phyloP scores from a whole-genome alignment of 2,329 filamentous ascomycete species.

The Fusarium cyanostomum region DNA sequence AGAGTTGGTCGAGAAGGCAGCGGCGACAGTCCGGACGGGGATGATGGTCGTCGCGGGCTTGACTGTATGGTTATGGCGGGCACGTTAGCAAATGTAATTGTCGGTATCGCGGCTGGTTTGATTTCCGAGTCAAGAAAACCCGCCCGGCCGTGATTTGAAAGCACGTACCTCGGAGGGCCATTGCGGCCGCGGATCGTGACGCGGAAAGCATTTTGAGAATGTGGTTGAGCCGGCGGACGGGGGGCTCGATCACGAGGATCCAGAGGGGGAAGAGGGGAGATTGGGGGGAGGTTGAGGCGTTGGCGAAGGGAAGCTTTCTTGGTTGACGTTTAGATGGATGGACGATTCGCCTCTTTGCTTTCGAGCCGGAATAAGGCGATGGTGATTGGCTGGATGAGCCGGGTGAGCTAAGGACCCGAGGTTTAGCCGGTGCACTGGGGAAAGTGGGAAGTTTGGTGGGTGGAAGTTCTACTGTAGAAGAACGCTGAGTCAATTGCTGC shows the following conservation, averaged over 20 bases:
- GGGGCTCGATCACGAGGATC: conserved; percentile 32
- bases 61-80: conserved; percentile 55
- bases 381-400: conserved; percentile 43
- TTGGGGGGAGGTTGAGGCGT: conserved; percentile 22
- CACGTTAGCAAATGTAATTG: conserved; percentile 13
- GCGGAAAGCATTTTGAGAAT: conserved; percentile 56
- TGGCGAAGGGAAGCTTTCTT: conserved; percentile 34
- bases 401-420: conserved; percentile 21
- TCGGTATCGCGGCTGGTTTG: conserved; percentile 12
- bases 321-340: conserved; percentile 40
- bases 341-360: conserved; percentile 45
- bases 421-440: conserved; percentile 43
- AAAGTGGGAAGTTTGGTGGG: background rate
- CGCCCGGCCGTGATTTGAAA: conserved; percentile 21
- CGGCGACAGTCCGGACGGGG: conserved; percentile 69
- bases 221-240: conserved; percentile 28
- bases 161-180: conserved; percentile 62
- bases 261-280: conserved; percentile 27
- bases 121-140: conserved; percentile 34
- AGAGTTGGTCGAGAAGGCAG: conserved; percentile 72
- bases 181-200: conserved; percentile 61
- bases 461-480: too few relatives aligned
- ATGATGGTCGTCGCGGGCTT: conserved; percentile 72
- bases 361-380: conserved; percentile 41
- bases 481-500: background rate